phyloP scores from a whole-genome alignment of 139 green algal species.

The Micractinium sp. region DNA sequence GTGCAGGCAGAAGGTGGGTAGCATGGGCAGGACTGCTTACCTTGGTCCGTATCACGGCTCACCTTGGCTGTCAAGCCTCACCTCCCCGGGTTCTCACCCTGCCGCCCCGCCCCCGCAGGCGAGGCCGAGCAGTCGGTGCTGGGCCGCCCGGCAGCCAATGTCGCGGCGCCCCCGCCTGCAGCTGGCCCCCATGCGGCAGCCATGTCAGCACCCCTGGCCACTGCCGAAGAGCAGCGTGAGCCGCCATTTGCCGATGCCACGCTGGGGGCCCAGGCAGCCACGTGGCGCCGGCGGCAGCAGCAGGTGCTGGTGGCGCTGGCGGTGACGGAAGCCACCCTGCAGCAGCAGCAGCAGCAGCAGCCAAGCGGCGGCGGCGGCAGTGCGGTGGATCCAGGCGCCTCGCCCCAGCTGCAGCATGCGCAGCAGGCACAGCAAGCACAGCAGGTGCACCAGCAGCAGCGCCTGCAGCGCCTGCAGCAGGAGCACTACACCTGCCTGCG shows the following conservation, averaged over 20 bases:
- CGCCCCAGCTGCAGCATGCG: too few relatives aligned
- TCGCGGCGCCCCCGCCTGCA: background rate
- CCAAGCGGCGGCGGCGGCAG: background rate
- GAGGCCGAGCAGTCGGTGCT: background rate
- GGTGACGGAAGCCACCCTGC: background rate
- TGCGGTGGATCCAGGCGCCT: background rate
- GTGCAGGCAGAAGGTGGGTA: too few relatives aligned
- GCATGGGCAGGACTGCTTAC: background rate
- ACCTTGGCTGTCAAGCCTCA: too few relatives aligned
- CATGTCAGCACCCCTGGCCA: background rate
- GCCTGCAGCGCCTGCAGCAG: background rate
- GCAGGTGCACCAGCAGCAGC: background rate
- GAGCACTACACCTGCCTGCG: constrained; percentile 8
- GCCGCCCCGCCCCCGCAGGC: background rate
- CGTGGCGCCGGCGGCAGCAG: background rate
- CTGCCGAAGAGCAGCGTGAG: background rate
- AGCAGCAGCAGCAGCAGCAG: background rate
- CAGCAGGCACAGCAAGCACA: background rate
- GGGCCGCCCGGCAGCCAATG: background rate
- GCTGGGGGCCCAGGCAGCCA: background rate
- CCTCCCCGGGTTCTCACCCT: background rate
- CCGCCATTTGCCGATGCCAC: background rate
- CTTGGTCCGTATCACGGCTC: background rate
- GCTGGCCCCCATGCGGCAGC: background rate
- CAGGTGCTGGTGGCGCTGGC: background rate